phyloP scores from a whole-genome alignment of 2,329 filamentous ascomycete genomes.

The Microcyclospora tardicrescens region DNA sequence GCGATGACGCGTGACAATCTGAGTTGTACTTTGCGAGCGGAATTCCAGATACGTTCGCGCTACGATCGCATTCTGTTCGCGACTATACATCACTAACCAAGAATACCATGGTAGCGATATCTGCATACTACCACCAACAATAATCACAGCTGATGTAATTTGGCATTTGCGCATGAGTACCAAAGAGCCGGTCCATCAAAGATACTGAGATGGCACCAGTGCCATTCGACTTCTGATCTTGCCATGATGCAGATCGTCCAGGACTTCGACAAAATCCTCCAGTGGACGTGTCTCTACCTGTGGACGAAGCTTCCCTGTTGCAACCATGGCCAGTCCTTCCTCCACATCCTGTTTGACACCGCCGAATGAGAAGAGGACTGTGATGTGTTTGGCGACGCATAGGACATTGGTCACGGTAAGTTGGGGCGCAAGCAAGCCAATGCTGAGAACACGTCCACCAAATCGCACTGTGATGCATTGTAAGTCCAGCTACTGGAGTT shows the following conservation, averaged over 20 bases:
- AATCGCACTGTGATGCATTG: neutral
- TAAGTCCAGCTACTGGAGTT: neutral
- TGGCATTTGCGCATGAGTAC: too few relatives aligned
- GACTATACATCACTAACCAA: too few relatives aligned
- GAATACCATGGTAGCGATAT: too few relatives aligned
- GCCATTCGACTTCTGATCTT: constrained; percentile 22
- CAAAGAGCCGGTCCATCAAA: too few relatives aligned
- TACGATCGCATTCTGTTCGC: too few relatives aligned
- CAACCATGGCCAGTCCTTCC: constrained; percentile 26
- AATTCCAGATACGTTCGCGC: too few relatives aligned
- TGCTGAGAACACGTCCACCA: neutral
- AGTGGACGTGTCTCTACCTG: constrained; percentile 23
- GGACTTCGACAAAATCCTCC: constrained; percentile 22
- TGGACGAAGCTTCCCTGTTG: constrained; percentile 22
- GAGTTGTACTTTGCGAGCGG: too few relatives aligned
- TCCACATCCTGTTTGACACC: constrained; percentile 29
- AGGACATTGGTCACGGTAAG: neutral
- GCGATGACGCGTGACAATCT: too few relatives aligned
- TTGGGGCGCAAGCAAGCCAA: neutral
- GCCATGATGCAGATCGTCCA: constrained; percentile 25
- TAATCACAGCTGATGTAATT: too few relatives aligned
- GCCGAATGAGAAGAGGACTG: constrained; percentile 26
- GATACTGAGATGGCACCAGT: constrained; percentile 7
- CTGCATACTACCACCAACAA: too few relatives aligned
- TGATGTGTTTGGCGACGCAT: constrained; percentile 2